These are phyloP conservation scores for Tilletia indica DNA, from an alignment of 1,284 basidiomycete genomes.

Conservation along the genomic window DNA sequence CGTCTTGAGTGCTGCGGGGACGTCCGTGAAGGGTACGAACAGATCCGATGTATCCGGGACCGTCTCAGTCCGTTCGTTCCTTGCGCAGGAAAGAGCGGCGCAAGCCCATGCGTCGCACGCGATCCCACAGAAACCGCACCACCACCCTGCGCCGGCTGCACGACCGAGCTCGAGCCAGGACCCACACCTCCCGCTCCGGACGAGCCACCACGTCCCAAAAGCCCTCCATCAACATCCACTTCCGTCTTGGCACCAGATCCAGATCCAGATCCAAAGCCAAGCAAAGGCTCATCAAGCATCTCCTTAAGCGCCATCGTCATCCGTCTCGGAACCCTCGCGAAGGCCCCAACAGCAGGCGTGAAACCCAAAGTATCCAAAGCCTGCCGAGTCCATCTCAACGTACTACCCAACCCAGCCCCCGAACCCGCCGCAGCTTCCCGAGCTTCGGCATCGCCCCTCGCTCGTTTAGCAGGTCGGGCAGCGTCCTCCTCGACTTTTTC, in stretches of 20 bases:
- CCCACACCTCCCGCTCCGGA: no score
- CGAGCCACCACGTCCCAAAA: no score
- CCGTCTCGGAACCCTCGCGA: not conserved
- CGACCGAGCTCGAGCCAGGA: no score
- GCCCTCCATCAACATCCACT: no score
- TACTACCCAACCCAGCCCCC: not conserved
- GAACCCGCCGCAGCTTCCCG: not conserved
- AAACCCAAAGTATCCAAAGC: not conserved
- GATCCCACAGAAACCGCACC: not conserved
- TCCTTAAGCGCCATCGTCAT: constrained; percentile 19
- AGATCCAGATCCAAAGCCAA: constrained; percentile 22
- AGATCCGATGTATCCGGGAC: constrained; percentile 33
- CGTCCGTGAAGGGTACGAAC: constrained; percentile 26
- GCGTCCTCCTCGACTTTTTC: constrained; percentile 9
- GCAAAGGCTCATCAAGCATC: constrained; percentile 38
- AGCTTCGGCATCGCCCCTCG: constrained; percentile 11
- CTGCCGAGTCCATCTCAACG: not conserved
- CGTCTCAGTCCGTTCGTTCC: constrained; percentile 36
- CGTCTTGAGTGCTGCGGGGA: not conserved
- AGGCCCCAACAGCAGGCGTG: not conserved
- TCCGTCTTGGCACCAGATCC: no score
- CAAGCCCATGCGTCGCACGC: constrained; percentile 24
- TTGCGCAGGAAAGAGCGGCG: constrained; percentile 36
- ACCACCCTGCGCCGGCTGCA: no score
- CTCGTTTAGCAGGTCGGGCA: not conserved